phyloP scores from a whole-genome alignment of 352 stramenopile species.

The Poterioochromonas sp. region DNA sequence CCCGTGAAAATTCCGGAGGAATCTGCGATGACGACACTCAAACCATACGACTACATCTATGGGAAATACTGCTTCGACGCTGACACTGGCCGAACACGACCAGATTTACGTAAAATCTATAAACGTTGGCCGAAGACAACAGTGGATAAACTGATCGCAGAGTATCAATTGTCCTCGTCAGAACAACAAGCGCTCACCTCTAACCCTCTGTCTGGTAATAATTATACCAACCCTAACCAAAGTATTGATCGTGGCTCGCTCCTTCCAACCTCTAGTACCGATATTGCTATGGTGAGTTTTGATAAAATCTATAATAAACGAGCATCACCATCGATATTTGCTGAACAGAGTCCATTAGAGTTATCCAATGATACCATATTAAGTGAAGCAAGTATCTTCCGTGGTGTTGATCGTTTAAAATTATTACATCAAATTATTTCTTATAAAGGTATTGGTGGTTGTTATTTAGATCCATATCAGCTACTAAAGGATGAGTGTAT shows the following conservation, averaged over 20 bases:
- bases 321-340: no score
- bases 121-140: neutral
- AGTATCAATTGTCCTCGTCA: neutral
- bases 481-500: slow-evolving; percentile 31
- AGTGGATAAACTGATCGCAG: neutral
- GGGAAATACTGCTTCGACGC: slow-evolving; percentile 20
- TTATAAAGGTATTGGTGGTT: slow-evolving; percentile 18
- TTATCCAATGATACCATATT: no score
- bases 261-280: no score
- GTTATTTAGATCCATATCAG: slow-evolving; percentile 29
- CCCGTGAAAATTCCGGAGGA: neutral
- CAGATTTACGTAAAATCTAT: neutral
- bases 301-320: no score
- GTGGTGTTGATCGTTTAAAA: slow-evolving; percentile 37
- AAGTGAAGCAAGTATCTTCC: slow-evolving; percentile 16
- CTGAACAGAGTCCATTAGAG: no score
- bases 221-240: no score
- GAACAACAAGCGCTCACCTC: no score
- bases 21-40: neutral
- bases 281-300: no score
- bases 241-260: no score
- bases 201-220: no score
- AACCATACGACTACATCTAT: slow-evolving; percentile 34
- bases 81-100: neutral
- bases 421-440: slow-evolving; percentile 36